Conservation (phyloP, 2,329 filamentous ascomycete genomes). For the Colletotrichum sp. region DNA sequence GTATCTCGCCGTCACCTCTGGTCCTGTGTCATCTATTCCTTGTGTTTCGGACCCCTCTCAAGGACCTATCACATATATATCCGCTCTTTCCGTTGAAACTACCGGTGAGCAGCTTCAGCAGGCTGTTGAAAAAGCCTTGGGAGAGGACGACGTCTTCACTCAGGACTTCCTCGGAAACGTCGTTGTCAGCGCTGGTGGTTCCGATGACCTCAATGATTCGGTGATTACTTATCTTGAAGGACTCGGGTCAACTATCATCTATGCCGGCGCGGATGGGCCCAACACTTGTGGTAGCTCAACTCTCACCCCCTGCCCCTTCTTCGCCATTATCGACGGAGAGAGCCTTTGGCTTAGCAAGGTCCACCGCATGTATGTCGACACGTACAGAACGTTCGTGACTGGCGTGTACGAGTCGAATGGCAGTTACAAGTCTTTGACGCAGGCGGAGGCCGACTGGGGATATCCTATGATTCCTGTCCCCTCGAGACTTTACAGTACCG, state of each 20-base stretch:
- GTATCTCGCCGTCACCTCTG: neutral
- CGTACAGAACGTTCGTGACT: conserved; percentile 1
- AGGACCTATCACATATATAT: neutral
- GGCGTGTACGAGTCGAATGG: conserved; percentile 4
- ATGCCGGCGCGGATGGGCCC: neutral
- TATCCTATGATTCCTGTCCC: conserved; percentile 36
- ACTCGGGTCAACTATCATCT: neutral
- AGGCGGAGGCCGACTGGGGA: neutral
- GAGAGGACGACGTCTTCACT: neutral
- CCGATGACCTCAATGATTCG: neutral
- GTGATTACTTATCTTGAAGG: neutral
- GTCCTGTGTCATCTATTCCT: neutral
- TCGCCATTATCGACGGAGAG: neutral
- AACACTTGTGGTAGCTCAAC: neutral
- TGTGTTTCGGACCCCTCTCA: neutral
- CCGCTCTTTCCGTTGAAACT: neutral
- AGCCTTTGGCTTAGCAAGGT: neutral
- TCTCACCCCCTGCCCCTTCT: neutral
- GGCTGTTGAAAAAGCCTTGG: neutral
- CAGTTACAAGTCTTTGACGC: neutral
- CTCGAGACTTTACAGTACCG: conserved; percentile 38
- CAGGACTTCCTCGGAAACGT: neutral
- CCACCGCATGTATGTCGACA: neutral
- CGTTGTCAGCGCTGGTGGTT: neutral
- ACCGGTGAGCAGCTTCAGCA: neutral